Conservation (phyloP, 352 stramenopile genomes). For the Phytopythium vexans region DNA sequence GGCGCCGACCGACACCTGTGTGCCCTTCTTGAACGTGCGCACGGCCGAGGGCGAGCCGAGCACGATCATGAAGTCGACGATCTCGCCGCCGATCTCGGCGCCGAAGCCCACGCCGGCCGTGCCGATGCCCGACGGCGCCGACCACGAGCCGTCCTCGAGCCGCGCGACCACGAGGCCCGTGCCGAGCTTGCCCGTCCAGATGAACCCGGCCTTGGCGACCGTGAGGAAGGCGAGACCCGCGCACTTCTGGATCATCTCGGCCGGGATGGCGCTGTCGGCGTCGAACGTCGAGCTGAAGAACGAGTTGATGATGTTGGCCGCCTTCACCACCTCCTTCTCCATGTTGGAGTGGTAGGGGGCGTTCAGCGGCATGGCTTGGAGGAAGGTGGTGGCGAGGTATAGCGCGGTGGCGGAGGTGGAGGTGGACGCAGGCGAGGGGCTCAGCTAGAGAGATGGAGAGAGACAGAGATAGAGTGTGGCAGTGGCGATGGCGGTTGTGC, state of each 20-base stretch:
- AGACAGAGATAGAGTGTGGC: not conserved
- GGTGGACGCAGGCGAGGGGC: too few species aligned
- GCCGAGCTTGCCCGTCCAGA: constrained; percentile 83
- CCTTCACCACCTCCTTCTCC: constrained; percentile 85
- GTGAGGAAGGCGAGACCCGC: constrained; percentile 81
- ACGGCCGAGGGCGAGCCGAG: constrained; percentile 68
- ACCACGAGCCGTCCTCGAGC: constrained; percentile 83
- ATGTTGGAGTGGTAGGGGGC: constrained; percentile 85
- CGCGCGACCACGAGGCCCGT: constrained; percentile 78
- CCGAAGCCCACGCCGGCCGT: constrained; percentile 80
- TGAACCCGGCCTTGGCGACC: constrained; percentile 80
- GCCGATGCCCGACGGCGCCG: constrained; percentile 76
- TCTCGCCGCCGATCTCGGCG: constrained; percentile 80
- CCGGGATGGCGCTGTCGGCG: constrained; percentile 73
- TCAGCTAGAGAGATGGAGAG: not conserved
- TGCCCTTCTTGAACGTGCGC: constrained; percentile 82
- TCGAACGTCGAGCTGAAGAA: constrained; percentile 78
- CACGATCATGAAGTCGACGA: constrained; percentile 89
- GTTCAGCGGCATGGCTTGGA: constrained; percentile 77
- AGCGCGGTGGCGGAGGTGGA: not conserved
- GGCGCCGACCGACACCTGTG: constrained; percentile 76
- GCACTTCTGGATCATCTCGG: constrained; percentile 77
- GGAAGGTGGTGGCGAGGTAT: not conserved
- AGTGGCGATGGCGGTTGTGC: not conserved
- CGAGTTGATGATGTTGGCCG: constrained; percentile 77